A percentile compares a stretch with the other conserved stretches of the same genome.
phyloP scores from a whole-genome alignment of 805 yeast genomes.

The Zygoascus biomembranicola region DNA sequence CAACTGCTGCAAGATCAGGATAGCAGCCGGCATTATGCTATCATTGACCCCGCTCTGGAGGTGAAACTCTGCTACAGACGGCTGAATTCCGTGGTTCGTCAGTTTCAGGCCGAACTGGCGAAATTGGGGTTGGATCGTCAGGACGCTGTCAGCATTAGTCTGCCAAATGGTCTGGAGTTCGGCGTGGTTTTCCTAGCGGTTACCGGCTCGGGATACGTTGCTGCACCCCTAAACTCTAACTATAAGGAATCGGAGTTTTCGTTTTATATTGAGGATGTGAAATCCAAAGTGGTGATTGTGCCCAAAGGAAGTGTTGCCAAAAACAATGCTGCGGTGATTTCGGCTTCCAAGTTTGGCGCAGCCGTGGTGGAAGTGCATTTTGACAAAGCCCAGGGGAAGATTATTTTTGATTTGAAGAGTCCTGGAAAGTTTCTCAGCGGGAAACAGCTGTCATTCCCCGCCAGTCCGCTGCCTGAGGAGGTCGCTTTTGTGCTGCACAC shows the following conservation, averaged over 20 bases:
- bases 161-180: conserved; percentile 56
- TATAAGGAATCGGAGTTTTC: conserved; percentile 56
- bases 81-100: conserved; percentile 38
- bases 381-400: conserved; percentile 32
- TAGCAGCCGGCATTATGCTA: conserved; percentile 7
- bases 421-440: conserved; percentile 22
- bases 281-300: conserved; percentile 49
- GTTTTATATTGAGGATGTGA: conserved; percentile 54
- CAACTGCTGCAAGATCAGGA: conserved; percentile 6
- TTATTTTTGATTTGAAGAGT: conserved; percentile 27
- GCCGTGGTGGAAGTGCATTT: conserved; percentile 47
- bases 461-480: conserved; percentile 37
- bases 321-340: conserved; percentile 38
- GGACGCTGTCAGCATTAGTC: conserved; percentile 47
- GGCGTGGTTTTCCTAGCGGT: conserved; percentile 47
- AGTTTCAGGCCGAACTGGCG: conserved; percentile 37
- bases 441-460: conserved; percentile 1
- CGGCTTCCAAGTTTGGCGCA: conserved; percentile 43
- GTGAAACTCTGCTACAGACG: conserved; percentile 34
- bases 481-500: conserved; percentile 63
- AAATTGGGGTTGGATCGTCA: conserved; percentile 32
- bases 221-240: conserved; percentile 62
- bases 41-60: conserved; percentile 28
- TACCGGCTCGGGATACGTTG: conserved; percentile 48
- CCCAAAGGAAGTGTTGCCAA: conserved; percentile 40